Conservation (phyloP, 495 filamentous ascomycete species). For the Parmelia sp. region DNA sequence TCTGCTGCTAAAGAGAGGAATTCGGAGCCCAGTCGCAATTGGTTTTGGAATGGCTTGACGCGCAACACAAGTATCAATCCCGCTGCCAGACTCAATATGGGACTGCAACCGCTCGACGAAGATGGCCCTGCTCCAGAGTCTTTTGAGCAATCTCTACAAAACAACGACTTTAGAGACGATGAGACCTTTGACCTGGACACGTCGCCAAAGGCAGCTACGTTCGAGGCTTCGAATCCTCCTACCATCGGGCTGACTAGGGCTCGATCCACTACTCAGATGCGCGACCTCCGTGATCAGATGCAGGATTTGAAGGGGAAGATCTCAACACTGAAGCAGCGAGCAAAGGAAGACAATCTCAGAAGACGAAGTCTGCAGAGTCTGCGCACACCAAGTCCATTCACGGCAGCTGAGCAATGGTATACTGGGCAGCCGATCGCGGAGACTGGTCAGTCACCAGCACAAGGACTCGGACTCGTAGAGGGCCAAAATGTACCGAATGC, state of each 20-base stretch:
- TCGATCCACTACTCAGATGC: slow-evolving; percentile 62
- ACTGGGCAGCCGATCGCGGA: slow-evolving; percentile 38
- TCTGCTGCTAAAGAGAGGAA: slow-evolving; percentile 17
- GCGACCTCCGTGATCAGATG: slow-evolving; percentile 86
- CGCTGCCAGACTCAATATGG: slow-evolving; percentile 19
- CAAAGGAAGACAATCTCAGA: slow-evolving; percentile 73
- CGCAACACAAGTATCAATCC: slow-evolving; percentile 22
- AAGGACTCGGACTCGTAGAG: slow-evolving; percentile 6
- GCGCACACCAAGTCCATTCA: slow-evolving; percentile 79
- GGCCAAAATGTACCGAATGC: neutral
- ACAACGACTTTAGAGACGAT: slow-evolving; percentile 12
- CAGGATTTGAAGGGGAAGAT: slow-evolving; percentile 88
- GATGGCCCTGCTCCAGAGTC: slow-evolving; percentile 28
- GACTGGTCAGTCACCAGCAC: neutral
- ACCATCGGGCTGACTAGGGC: slow-evolving; percentile 41
- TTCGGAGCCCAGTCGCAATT: slow-evolving; percentile 24
- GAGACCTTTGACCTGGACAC: slow-evolving; percentile 8
- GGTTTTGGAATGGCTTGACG: slow-evolving; percentile 28
- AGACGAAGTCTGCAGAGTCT: slow-evolving; percentile 79
- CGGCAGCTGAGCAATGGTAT: slow-evolving; percentile 71
- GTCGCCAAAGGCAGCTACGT: slow-evolving; percentile 11
- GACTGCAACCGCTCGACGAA: slow-evolving; percentile 33
- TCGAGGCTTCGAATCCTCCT: slow-evolving; percentile 10
- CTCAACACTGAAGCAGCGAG: slow-evolving; percentile 73
- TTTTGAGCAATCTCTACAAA: slow-evolving; percentile 18